phyloP scores from a whole-genome alignment of 176 grass and related monocot species.

The Rhipidocladum racemiflorum region DNA sequence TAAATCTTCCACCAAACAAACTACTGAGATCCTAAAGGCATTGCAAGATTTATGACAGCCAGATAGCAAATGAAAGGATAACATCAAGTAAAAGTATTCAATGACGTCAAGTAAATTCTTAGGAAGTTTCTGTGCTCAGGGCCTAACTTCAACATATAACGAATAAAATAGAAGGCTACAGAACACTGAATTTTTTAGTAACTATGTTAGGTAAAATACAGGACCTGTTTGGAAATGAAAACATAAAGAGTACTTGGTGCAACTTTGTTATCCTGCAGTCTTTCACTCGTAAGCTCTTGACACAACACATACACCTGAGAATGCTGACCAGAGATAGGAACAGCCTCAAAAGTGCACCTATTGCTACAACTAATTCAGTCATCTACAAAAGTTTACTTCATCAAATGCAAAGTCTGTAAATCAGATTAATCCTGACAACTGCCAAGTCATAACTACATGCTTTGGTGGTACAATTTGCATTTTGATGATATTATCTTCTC shows the following conservation, averaged over 20 bases:
- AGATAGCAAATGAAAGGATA: slow-evolving; percentile 10
- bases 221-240: not conserved
- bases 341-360: not conserved
- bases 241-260: not conserved
- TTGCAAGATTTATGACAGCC: not conserved
- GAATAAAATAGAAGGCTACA: not conserved
- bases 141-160: not conserved
- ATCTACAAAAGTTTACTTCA: not conserved
- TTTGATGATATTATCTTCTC: not conserved
- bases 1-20: slow-evolving; percentile 8
- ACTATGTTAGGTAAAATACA: not conserved
- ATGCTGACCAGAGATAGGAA: not conserved
- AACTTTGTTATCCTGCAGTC: not conserved
- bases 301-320: not conserved
- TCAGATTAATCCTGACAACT: not conserved
- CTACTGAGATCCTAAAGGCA: not conserved
- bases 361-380: not conserved
- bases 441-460: not conserved
- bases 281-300: not conserved
- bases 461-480: not conserved
- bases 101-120: not conserved
- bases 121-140: not conserved
- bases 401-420: not conserved
- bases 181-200: not conserved
- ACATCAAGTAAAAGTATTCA: not conserved